A percentile compares a stretch with the other conserved stretches of the same genome.
Evolutionary conservation across 257 asterid species (phyloP).

Genomic region (Solanum lignicaule): DNA sequence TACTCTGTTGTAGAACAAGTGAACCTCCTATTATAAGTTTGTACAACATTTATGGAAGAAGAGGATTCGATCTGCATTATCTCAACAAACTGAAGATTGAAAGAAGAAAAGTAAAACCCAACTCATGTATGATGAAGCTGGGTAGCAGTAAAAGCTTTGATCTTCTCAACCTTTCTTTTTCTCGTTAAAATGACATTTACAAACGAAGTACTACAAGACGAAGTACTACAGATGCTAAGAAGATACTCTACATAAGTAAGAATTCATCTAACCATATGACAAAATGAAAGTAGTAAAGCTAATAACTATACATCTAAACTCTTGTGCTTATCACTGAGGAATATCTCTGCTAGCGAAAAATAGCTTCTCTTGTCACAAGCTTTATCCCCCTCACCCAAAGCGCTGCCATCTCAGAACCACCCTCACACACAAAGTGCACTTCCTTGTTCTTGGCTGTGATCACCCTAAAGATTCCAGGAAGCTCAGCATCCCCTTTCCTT

Average conservation of each 20-base stretch:
- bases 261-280: slow-evolving; percentile 5
- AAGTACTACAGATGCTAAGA: slow-evolving; percentile 4
- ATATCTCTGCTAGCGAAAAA: background rate
- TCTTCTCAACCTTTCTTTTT: background rate
- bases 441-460: slow-evolving; percentile 50
- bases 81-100: background rate
- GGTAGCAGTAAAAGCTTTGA: background rate
- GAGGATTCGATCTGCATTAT: background rate
- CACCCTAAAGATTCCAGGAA: slow-evolving; percentile 58
- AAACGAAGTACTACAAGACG: slow-evolving; percentile 2
- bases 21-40: background rate
- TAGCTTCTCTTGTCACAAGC: slow-evolving; percentile 23
- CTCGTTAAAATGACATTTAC: background rate
- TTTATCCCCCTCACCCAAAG: slow-evolving; percentile 42
- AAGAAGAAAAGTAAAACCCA: background rate
- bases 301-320: slow-evolving; percentile 7
- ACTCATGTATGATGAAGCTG: background rate
- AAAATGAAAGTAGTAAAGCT: background rate
- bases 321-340: background rate
- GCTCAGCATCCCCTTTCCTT: slow-evolving; percentile 37
- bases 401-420: slow-evolving; percentile 48
- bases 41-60: background rate
- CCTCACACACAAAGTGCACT: slow-evolving; percentile 65
- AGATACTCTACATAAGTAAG: background rate
- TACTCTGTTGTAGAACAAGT: background rate